A percentile compares a stretch with the other conserved stretches of the same genome.
phyloP scores from a whole-genome alignment of 352 stramenopile genomes.

The Pythium pyrilobum region DNA sequence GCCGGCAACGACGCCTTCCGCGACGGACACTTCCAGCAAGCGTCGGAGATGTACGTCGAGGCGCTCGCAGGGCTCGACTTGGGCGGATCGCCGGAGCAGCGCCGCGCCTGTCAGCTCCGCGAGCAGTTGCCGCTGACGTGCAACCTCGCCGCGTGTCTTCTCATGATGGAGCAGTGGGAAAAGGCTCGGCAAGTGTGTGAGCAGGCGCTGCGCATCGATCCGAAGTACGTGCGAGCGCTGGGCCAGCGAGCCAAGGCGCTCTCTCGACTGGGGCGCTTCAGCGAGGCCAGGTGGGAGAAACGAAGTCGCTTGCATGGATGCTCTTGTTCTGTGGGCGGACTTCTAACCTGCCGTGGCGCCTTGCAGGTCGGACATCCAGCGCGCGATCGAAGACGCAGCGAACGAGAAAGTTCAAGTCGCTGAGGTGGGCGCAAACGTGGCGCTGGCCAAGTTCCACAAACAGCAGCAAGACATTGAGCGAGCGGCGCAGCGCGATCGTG shows the following conservation, averaged over 20 bases:
- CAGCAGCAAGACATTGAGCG: conserved; percentile 50
- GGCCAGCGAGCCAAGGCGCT: conserved; percentile 62
- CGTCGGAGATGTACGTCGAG: conserved; percentile 64
- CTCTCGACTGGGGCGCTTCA: conserved; percentile 40
- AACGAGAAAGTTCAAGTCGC: too few species aligned
- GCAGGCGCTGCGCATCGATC: conserved; percentile 44
- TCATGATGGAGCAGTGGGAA: conserved; percentile 70
- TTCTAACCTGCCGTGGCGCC: too few species aligned
- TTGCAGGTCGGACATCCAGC: too few species aligned
- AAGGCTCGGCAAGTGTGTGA: conserved; percentile 60
- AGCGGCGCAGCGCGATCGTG: conserved; percentile 31
- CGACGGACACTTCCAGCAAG: conserved; percentile 32
- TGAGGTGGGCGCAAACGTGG: too few species aligned
- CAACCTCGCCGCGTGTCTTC: conserved; percentile 70
- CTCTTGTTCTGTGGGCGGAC: too few species aligned
- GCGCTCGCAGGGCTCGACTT: conserved; percentile 69
- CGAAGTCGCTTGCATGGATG: background rate
- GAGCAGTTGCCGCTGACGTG: conserved; percentile 72
- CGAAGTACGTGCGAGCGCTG: conserved; percentile 43
- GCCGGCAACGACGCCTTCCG: conserved; percentile 55
- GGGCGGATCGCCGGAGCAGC: conserved; percentile 27
- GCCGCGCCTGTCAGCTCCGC: conserved; percentile 34
- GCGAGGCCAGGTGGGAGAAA: conserved; percentile 43
- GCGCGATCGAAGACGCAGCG: conserved; percentile 21
- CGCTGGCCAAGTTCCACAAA: conserved; percentile 30